Conservation (phyloP, 2,329 filamentous ascomycete species). For the Phymatotrichopsis omnivora region DNA sequence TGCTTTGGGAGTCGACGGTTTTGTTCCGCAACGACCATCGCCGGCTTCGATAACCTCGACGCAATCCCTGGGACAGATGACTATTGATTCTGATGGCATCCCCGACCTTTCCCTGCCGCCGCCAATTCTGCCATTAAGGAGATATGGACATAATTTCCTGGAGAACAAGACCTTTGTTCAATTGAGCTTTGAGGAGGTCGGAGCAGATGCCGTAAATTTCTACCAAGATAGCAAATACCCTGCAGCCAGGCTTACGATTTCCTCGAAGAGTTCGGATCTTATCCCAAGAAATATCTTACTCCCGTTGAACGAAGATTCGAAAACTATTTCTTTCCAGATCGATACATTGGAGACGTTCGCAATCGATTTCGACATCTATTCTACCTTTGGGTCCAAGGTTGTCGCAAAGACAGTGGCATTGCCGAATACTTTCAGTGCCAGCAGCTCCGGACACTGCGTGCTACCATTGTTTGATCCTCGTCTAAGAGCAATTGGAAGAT, state of each 20-base stretch:
- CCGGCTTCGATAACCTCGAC: conserved; percentile 31
- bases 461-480: conserved; percentile 88
- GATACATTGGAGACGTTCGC: conserved; percentile 88
- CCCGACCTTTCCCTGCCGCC: conserved; percentile 85
- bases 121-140: conserved; percentile 84
- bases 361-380: conserved; percentile 95
- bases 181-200: conserved; percentile 71
- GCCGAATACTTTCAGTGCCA: conserved; percentile 69
- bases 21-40: conserved; percentile 21
- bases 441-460: conserved; percentile 67
- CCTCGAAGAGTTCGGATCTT: conserved; percentile 88
- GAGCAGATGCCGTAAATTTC: conserved; percentile 71
- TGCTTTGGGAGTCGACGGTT: conserved; percentile 27
- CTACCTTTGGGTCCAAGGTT: conserved; percentile 92
- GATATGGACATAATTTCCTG: conserved; percentile 96
- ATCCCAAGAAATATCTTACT: conserved; percentile 94
- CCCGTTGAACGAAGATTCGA: conserved; percentile 91
- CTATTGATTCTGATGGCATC: conserved; percentile 74
- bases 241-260: conserved; percentile 87
- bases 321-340: conserved; percentile 88
- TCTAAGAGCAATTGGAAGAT: conserved; percentile 81
- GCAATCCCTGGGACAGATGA: conserved; percentile 44
- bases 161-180: conserved; percentile 96
- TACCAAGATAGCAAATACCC: conserved; percentile 97
- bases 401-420: conserved; percentile 93